Evolutionary conservation across 306 rosid genomes (phyloP).

Genomic region (Citrullus colocynthis): DNA sequence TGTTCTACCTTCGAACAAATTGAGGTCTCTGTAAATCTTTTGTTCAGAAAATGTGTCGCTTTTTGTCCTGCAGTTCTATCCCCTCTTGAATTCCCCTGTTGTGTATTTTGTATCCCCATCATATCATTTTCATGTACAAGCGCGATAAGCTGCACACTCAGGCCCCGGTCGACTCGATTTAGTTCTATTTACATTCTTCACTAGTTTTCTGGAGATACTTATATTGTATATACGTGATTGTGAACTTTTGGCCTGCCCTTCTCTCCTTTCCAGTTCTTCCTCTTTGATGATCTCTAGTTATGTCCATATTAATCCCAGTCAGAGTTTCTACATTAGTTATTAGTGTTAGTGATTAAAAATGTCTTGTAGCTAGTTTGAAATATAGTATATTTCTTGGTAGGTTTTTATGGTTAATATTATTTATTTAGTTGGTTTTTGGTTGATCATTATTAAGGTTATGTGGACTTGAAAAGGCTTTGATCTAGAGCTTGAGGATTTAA

Average conservation of each 20-base stretch:
- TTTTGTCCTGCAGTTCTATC: neutral
- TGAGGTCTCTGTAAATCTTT: constrained; percentile 33
- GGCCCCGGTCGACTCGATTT: neutral
- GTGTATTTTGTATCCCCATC: constrained; percentile 21
- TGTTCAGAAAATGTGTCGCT: constrained; percentile 9
- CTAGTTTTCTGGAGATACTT: constrained; percentile 4
- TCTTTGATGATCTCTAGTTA: neutral
- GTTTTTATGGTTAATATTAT: neutral
- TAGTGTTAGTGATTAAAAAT: neutral
- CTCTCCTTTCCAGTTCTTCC: neutral
- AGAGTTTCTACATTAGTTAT: neutral
- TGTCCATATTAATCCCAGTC: neutral
- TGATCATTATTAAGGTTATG: neutral
- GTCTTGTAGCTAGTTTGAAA: neutral
- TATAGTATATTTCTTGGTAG: neutral
- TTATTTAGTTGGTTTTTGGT: neutral
- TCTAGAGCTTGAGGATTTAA: neutral
- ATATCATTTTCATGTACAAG: constrained; percentile 6
- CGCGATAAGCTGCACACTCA: neutral
- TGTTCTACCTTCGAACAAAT: neutral
- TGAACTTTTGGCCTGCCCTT: constrained; percentile 1
- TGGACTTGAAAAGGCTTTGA: neutral
- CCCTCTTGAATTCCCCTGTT: constrained; percentile 7
- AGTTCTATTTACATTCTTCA: constrained; percentile 9
- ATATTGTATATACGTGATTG: constrained; percentile 3